These are phyloP conservation scores for Beauveria pseudobassiana DNA, from an alignment of 2,329 filamentous ascomycete genomes.

Conservation along the genomic window DNA sequence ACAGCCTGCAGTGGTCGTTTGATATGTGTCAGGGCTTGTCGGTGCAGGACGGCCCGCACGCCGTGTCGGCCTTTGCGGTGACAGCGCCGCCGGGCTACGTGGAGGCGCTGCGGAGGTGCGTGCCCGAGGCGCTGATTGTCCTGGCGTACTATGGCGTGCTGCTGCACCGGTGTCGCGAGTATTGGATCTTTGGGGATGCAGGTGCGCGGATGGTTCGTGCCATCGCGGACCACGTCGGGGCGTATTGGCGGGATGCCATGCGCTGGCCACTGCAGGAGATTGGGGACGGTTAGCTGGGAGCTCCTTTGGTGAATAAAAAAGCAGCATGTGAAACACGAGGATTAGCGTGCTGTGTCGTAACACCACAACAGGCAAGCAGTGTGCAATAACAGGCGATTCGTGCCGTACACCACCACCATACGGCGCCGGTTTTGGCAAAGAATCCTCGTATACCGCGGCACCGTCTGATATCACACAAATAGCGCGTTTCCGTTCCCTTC, in stretches of 20 bases:
- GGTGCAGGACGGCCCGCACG: constrained; percentile 20
- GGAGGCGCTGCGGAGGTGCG: constrained; percentile 26
- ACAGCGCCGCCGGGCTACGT: constrained; percentile 26
- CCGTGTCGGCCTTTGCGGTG: constrained; percentile 26
- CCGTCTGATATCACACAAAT: background rate
- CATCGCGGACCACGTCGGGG: constrained; percentile 25
- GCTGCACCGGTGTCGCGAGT: constrained; percentile 31
- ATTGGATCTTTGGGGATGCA: constrained; percentile 32
- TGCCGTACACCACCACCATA: background rate
- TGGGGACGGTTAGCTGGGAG: background rate
- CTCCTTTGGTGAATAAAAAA: background rate
- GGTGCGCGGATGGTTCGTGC: constrained; percentile 25
- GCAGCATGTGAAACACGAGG: background rate
- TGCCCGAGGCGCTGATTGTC: constrained; percentile 36
- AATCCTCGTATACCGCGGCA: background rate
- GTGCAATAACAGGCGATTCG: background rate
- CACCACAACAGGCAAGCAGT: background rate
- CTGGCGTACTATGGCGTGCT: constrained; percentile 43
- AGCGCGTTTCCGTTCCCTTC: background rate
- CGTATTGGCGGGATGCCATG: constrained; percentile 26
- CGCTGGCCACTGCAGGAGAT: constrained; percentile 27
- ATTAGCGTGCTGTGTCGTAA: background rate
- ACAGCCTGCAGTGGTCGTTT: constrained; percentile 27
- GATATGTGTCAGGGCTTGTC: constrained; percentile 23
- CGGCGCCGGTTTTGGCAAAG: background rate